Evolutionary conservation across 2,329 filamentous ascomycete genomes (phyloP), one percentile per base, ranked within the genome.

Genomic region (Anisogramma anomala): DNA sequence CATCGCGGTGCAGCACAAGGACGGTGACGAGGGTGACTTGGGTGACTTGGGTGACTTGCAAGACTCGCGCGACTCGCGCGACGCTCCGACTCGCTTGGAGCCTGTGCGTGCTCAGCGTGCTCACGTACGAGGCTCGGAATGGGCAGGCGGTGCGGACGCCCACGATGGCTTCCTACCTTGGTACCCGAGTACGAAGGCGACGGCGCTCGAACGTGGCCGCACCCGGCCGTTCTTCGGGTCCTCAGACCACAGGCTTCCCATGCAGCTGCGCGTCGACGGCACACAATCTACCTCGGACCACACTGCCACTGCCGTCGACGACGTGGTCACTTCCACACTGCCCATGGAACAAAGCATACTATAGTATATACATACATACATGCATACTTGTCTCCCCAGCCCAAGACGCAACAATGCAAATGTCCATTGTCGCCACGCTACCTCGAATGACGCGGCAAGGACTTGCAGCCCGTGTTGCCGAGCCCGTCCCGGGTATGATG

Each of bases 101-200:
- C 22, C 9, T 5, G 9, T 23, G 36, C 15, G 4, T 31, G 15
- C 17, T 3, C 26, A n/a, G 33, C 17, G 5, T 31, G 15, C 34
- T 33, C 22, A 13, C 18, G 34, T 35, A 20, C 31, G 32, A 9
- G 20, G 22, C 18, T 41, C 25, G 37, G 40, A 28, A 38, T 23
- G 34, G 28, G 26, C 31, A 42, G 37, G 33, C 18, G 33, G 22
- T 14, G 13, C 27, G 6, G 17, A 26, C 3, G 14, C 11, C 38
- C 44, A 44, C 34, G 44, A 46, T 46, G 32, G 44, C 41, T 27
- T 44, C 44, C n/a, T n/a, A 44, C 36, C 34, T 18, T 15, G 20
- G 27, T 23, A 5, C 9, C 6, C 2, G 22, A 15, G 22, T n/a
- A 17, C 17, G 10, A 15, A n/a, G 14, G 22, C n/a, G n/a, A n/a